Evolutionary conservation across 2,329 filamentous ascomycete genomes (phyloP), one percentile per base, ranked within the genome.

Genomic region (Penicillium rolfsii): DNA sequence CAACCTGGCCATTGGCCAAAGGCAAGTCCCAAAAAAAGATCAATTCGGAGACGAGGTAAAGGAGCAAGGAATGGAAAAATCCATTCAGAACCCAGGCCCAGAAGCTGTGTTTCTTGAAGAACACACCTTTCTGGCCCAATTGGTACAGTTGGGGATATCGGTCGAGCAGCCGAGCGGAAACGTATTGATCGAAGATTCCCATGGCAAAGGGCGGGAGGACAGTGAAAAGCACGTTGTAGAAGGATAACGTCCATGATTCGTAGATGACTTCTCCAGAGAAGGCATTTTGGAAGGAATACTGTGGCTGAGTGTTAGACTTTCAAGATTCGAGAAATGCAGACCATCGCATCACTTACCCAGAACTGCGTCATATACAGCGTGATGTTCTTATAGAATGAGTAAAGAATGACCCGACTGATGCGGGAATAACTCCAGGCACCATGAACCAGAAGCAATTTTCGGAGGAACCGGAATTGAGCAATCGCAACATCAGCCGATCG

Each of bases 341-440:
- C 6, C 30, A n/a, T 22, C 16, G 33, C 50, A 59, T 24, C 40
- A 82, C 89, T 81, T 83, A 93, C 90, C 92, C 96, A 99, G 76
- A 99, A 99, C 75, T 99, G 96, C 62, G 96, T 99, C 90, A 99
- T 93, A 80, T 98, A 99, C 63, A 99, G 83, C 22, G 93, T 90
- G 68, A 98, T 97, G 80, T 99, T 99, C 84, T 99, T 99, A 84
- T 99, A 99, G 77, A 98, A 99, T 6, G 95, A 98, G 80, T 97
- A 99, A 64, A 99, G 79, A 71, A 99, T 98, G 61, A 96, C 93
- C 80, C 96, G 97, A 84, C 91, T 94, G 74, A 99, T 90, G 61
- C 95, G 90, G 76, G 97, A 94, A 75, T 99, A 99, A 74, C 92
- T 96, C 95, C 95, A 99, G 5, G 93, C 89, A 26, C 95, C 95